Conservation (phyloP, 345 rosid species). For the Nasturtium officinale region DNA sequence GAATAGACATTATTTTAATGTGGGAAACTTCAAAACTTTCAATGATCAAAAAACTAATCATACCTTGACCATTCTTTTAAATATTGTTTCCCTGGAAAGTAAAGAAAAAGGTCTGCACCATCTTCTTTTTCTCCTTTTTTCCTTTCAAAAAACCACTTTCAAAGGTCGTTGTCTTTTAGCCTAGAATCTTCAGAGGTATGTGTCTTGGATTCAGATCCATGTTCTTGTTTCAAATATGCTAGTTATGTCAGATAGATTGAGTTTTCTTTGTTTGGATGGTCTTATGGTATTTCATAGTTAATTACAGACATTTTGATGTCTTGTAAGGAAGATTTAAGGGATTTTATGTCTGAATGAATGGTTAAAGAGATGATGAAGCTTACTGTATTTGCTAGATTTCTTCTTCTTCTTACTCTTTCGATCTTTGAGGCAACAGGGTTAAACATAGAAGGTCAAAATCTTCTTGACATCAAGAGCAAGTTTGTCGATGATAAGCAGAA, state of each 20-base stretch:
- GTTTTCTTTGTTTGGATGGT: slow-evolving; percentile 9
- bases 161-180: slow-evolving; percentile 26
- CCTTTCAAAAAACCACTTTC: slow-evolving; percentile 35
- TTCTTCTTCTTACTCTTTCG: slow-evolving; percentile 26
- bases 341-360: slow-evolving; percentile 47
- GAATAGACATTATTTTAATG: slow-evolving; percentile 15
- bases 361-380: slow-evolving; percentile 37
- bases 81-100: slow-evolving; percentile 25
- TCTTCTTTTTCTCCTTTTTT: slow-evolving; percentile 14
- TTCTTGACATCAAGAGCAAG: slow-evolving; percentile 60
- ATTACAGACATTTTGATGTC: slow-evolving; percentile 3
- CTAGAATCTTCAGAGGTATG: slow-evolving; percentile 24
- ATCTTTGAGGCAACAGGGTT: slow-evolving; percentile 55
- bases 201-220: slow-evolving; percentile 23
- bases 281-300: not conserved
- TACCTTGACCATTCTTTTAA: slow-evolving; percentile 33
- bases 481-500: slow-evolving; percentile 51
- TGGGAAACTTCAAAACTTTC: slow-evolving; percentile 35
- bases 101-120: slow-evolving; percentile 21
- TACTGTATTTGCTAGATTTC: slow-evolving; percentile 16
- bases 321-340: slow-evolving; percentile 21
- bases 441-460: slow-evolving; percentile 67
- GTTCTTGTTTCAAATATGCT: not conserved
- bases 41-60: slow-evolving; percentile 39
- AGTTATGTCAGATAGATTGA: not conserved